These are phyloP conservation scores for Ramaria sp. DNA, from an alignment of 768 basidiomycete species.

Conservation along the genomic window DNA sequence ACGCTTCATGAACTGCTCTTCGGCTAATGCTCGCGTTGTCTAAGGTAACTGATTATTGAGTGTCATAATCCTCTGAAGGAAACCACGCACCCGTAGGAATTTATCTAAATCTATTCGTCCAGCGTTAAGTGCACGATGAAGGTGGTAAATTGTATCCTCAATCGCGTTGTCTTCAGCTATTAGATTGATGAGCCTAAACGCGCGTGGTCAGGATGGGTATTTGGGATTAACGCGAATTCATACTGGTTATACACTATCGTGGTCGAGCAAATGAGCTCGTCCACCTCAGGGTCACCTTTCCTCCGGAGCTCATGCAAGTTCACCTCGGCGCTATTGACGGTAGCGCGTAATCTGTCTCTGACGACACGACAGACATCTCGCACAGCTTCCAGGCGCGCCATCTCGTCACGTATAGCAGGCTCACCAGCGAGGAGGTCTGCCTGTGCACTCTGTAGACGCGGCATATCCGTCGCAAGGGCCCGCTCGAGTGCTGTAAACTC, in stretches of 20 bases:
- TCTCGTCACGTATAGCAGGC: constrained; percentile 94
- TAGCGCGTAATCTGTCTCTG: constrained; percentile 49
- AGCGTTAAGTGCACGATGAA: constrained; percentile 85
- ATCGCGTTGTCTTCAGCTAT: constrained; percentile 99
- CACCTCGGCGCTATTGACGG: constrained; percentile 57
- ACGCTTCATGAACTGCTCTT: constrained; percentile 96
- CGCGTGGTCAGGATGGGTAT: neutral
- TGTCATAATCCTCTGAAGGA: neutral
- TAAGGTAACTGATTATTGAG: constrained; percentile 19
- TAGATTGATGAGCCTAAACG: constrained; percentile 74
- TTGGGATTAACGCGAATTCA: constrained; percentile 22
- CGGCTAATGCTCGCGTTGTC: constrained; percentile 78
- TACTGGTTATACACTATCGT: constrained; percentile 97
- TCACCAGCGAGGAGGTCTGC: constrained; percentile 79
- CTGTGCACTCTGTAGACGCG: constrained; percentile 72
- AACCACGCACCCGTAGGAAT: constrained; percentile 69
- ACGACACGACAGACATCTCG: constrained; percentile 82
- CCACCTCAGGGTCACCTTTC: constrained; percentile 87
- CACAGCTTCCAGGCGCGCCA: constrained; percentile 88
- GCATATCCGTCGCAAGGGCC: constrained; percentile 52
- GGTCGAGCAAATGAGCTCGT: constrained; percentile 93
- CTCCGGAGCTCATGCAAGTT: constrained; percentile 68
- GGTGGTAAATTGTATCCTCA: constrained; percentile 96
- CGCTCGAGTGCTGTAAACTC: constrained; percentile 64
- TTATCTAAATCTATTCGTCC: constrained; percentile 90